Base-by-base conservation (phyloP, 1,139 yeast genomes). In the Pichia sp. region DNA sequence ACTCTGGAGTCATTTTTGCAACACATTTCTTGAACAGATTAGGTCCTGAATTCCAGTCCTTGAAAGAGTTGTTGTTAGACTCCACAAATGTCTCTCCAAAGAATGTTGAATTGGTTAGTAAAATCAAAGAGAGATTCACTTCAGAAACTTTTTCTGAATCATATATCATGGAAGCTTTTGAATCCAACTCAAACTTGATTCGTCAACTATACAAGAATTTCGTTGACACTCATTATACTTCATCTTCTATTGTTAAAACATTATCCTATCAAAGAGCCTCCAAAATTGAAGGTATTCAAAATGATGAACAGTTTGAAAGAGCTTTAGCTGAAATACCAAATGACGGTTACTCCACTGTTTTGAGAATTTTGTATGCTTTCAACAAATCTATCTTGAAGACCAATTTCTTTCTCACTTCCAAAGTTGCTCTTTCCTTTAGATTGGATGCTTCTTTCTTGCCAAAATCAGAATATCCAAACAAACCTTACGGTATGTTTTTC, bases 391-490 rank as follows among this genome's bases (percentile, higher is more conserved):
- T 93, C 56, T 79, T 92, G 70, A 92, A 93, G 78, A 93, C 99
- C 17, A 93, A 93, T 73, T 93, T 92, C 73, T 93, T 89, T 75
- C 83, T 91, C 49, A 88, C 97, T 36, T 87, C 98, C 55, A 93
- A 93, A 75, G 96, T 92, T 55, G 99, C 99, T 27, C 78, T 93
- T 59, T 88, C 97, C 4, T 93, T 93, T 78, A 84, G 98, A 72
- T 80, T 93, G 65, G 79, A 90, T 66, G 96, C 99, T 43, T 75
- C 84, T 34, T 88, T 92, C 73, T 79, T 93, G 72, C 97, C 98
- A 50, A 71, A 71, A 55, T 73, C 84, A 27, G 98, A 93, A 73
- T 93, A 92, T 71, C 96, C 97, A 51, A 95, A 90, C 64, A 87
- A 85, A 57, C 95, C 97, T 57, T 93, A 75, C 68, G 99, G 98